Percentiles rank a stretch among this genome's conserved stretches.
These are phyloP conservation scores for Metschnikowia aberdeeniae DNA, from an alignment of 805 yeast genomes.

Conservation along the genomic window DNA sequence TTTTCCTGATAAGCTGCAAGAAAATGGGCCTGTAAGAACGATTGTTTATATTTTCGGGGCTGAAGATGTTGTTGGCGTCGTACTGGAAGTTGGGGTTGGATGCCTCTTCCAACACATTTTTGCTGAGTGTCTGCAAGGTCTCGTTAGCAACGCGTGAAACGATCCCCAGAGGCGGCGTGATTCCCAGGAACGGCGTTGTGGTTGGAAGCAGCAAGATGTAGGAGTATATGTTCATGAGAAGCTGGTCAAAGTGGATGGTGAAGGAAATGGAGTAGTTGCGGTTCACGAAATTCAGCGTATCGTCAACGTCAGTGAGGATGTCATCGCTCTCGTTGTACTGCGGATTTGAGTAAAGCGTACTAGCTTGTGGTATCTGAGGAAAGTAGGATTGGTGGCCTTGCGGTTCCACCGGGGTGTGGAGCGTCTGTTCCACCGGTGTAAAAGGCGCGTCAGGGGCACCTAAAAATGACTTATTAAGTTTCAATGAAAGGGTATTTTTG, in stretches of 20 bases:
- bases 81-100: slow-evolving; percentile 17
- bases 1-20: slow-evolving; percentile 38
- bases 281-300: slow-evolving; percentile 21
- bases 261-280: slow-evolving; percentile 31
- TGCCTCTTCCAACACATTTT: slow-evolving; percentile 11
- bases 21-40: slow-evolving; percentile 34
- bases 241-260: slow-evolving; percentile 34
- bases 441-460: slow-evolving; percentile 30
- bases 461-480: slow-evolving; percentile 29
- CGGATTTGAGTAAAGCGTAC: slow-evolving; percentile 27
- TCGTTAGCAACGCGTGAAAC: slow-evolving; percentile 43
- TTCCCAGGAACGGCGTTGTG: slow-evolving; percentile 43
- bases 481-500: slow-evolving; percentile 33
- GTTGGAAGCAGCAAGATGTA: slow-evolving; percentile 39
- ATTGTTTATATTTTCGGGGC: slow-evolving; percentile 29
- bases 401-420: slow-evolving; percentile 36
- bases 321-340: slow-evolving; percentile 40
- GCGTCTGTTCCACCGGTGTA: slow-evolving; percentile 44
- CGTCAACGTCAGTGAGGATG: slow-evolving; percentile 39
- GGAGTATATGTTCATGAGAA: slow-evolving; percentile 32
- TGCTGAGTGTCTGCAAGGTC: slow-evolving; percentile 28
- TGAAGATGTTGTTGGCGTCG: slow-evolving; percentile 33
- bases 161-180: slow-evolving; percentile 42
- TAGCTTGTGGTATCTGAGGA: slow-evolving; percentile 7
- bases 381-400: slow-evolving; percentile 9